Evolutionary conservation across 2,329 filamentous ascomycete species (phyloP).

Genomic region (Venturia pyrina): DNA sequence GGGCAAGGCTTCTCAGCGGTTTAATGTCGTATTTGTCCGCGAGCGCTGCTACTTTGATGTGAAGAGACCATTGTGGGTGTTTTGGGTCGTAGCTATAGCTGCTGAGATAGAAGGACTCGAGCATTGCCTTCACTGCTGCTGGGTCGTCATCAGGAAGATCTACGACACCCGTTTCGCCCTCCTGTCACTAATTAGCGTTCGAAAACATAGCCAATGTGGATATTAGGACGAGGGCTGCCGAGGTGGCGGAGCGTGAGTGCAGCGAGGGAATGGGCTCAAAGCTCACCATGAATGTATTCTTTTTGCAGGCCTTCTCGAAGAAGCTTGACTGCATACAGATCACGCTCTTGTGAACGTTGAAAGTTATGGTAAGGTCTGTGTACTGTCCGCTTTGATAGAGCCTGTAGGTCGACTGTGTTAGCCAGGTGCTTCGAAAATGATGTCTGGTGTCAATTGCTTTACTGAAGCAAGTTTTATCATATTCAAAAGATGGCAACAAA

Average conservation of each 20-base stretch:
- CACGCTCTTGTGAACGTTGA: not conserved
- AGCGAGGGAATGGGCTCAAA: no score
- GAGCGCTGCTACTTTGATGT: not conserved
- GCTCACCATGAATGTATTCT: not conserved
- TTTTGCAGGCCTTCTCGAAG: not conserved
- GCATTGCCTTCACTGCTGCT: not conserved
- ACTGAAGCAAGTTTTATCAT: no score
- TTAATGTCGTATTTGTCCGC: not conserved
- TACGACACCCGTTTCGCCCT: not conserved
- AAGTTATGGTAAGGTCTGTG: not conserved
- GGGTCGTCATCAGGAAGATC: not conserved
- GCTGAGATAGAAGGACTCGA: not conserved
- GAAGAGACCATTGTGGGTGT: not conserved
- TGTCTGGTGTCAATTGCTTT: not conserved
- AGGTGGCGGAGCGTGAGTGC: no score
- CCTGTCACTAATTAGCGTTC: not conserved
- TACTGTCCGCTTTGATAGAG: not conserved
- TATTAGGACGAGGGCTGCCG: no score
- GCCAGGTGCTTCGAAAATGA: not conserved
- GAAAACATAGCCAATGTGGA: not conserved
- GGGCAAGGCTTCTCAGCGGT: not conserved
- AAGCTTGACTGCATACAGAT: conserved; percentile 1
- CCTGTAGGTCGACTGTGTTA: not conserved
- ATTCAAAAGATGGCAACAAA: no score
- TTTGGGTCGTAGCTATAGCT: not conserved